A percentile compares a stretch with the other conserved stretches of the same genome.
phyloP scores from a whole-genome alignment of 257 asterid genomes.

The Leptodermis oblonga region DNA sequence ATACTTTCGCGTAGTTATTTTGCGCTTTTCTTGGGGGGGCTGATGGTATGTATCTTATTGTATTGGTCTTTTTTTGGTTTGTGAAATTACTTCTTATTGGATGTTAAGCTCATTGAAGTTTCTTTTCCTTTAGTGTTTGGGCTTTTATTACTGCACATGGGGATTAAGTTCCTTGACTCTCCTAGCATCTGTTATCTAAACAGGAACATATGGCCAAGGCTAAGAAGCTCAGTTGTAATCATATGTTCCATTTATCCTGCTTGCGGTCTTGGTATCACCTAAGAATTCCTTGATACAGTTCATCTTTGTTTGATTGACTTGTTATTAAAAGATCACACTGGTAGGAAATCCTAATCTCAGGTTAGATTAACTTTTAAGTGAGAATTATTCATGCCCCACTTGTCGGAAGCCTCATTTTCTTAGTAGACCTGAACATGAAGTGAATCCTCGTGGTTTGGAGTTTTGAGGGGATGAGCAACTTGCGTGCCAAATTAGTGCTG shows the following conservation, averaged over 20 bases:
- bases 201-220: slow-evolving; percentile 99
- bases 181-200: slow-evolving; percentile 24
- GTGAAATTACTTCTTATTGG: too few relatives aligned
- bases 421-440: slow-evolving; percentile 47
- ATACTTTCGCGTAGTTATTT: too few relatives aligned
- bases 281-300: background rate
- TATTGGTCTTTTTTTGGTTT: too few relatives aligned
- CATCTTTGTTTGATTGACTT: background rate
- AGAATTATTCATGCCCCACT: slow-evolving; percentile 93
- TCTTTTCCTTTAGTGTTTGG: too few relatives aligned
- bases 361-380: slow-evolving; percentile 85
- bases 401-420: slow-evolving; percentile 88
- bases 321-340: slow-evolving; percentile 15
- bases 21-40: too few relatives aligned
- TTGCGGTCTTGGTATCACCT: slow-evolving; percentile 83
- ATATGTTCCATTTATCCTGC: slow-evolving; percentile 89
- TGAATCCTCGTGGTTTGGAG: slow-evolving; percentile 42
- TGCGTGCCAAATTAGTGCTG: slow-evolving; percentile 80
- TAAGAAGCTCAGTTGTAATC: slow-evolving; percentile 83
- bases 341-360: slow-evolving; percentile 34
- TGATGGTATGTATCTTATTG: too few relatives aligned
- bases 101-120: too few relatives aligned
- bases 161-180: slow-evolving; percentile 20
- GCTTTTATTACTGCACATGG: too few relatives aligned
- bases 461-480: slow-evolving; percentile 82